Conservation (phyloP, 2,329 filamentous ascomycete genomes). For the Colletotrichum liriopes region DNA sequence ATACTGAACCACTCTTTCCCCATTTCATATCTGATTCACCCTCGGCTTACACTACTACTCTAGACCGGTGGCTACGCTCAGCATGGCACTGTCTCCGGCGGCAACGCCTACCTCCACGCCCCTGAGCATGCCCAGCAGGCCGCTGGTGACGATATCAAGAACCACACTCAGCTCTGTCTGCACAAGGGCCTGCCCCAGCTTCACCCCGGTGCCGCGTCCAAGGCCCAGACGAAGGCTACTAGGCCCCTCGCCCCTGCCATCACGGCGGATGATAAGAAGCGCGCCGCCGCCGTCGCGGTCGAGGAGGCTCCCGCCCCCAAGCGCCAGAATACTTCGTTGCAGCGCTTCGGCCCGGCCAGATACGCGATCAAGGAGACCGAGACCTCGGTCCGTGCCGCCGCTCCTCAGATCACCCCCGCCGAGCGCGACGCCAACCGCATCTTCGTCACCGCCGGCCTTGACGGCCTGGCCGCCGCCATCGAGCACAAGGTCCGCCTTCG, state of each 20-base stretch:
- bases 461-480: background rate
- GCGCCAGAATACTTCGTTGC: background rate
- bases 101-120: background rate
- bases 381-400: background rate
- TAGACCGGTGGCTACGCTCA: background rate
- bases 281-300: background rate
- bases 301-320: background rate
- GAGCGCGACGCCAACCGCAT: conserved; percentile 3
- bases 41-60: background rate
- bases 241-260: background rate
- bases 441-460: conserved; percentile 3
- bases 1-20: background rate
- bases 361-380: background rate
- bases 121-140: background rate
- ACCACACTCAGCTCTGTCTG: background rate
- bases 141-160: background rate
- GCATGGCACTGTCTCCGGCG: background rate
- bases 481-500: conserved; percentile 1
- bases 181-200: conserved; percentile 3
- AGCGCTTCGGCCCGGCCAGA: background rate
- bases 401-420: background rate
- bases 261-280: background rate
- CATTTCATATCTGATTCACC: background rate
- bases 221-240: background rate
- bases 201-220: conserved; percentile 2